Evolutionary conservation across 129 eudicot genomes (phyloP).

Genomic region (Erigeron canadensis): DNA sequence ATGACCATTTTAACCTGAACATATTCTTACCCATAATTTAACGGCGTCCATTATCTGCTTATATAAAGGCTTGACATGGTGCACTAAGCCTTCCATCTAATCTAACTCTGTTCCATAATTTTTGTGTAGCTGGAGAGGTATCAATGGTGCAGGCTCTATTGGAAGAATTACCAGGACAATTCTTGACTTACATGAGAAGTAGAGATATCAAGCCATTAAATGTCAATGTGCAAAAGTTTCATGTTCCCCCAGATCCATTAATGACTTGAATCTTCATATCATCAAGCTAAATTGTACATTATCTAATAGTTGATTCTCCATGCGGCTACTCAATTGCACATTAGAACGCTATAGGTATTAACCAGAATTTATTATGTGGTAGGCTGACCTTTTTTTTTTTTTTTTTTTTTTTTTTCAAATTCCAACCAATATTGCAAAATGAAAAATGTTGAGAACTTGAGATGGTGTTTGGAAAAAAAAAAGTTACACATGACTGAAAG

Average conservation of each 20-base stretch:
- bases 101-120: neutral
- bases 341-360: neutral
- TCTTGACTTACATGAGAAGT: slow-evolving; percentile 76
- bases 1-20: no score
- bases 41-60: no score
- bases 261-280: slow-evolving; percentile 1
- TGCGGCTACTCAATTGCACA: neutral
- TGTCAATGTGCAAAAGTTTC: slow-evolving; percentile 11
- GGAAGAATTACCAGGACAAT: slow-evolving; percentile 94
- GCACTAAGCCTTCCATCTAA: neutral
- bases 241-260: slow-evolving; percentile 13
- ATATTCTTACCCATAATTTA: no score
- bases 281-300: neutral
- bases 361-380: no score
- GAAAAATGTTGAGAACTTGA: neutral
- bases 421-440: no score
- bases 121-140: slow-evolving; percentile 59
- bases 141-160: slow-evolving; percentile 74
- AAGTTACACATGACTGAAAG: neutral
- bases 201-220: slow-evolving; percentile 69
- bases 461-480: neutral
- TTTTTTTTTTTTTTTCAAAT: no score
- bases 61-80: neutral
- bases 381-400: neutral
- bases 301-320: neutral